These are phyloP conservation scores for Vitis cinerea DNA, from an alignment of 164 flowering plant species.

Conservation along the genomic window DNA sequence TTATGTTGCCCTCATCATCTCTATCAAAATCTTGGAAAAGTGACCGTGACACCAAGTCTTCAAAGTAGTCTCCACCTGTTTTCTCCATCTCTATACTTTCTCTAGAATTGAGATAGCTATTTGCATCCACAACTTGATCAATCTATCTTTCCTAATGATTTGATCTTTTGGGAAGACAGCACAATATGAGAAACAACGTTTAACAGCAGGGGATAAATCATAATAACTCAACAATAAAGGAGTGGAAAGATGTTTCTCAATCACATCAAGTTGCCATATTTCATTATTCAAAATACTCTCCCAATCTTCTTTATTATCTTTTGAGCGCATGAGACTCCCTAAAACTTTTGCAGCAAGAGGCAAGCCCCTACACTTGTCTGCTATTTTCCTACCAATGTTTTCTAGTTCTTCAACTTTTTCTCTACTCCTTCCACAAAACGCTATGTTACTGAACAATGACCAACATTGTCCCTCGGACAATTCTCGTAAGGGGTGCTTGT, in stretches of 20 bases:
- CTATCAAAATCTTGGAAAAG: conserved; percentile 15
- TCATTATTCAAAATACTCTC: conserved; percentile 11
- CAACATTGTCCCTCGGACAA: no score
- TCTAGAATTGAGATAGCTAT: background rate
- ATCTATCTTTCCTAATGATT: background rate
- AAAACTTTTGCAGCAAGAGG: conserved; percentile 20
- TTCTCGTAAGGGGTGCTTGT: no score
- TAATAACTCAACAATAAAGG: conserved; percentile 19
- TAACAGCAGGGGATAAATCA: conserved; percentile 8
- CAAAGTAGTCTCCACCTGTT: conserved; percentile 6
- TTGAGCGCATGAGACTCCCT: conserved; percentile 17
- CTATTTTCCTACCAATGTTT: no score
- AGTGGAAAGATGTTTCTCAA: conserved; percentile 4
- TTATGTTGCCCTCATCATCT: conserved; percentile 2
- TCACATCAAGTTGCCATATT: conserved; percentile 12
- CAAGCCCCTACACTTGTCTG: conserved; percentile 5
- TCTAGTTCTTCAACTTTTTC: background rate
- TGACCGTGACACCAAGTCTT: conserved; percentile 5
- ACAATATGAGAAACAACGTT: conserved; percentile 22
- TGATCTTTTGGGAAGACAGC: conserved; percentile 9
- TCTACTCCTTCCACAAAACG: conserved; percentile 5
- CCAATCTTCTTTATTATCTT: conserved; percentile 10
- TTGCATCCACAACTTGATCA: conserved; percentile 20
- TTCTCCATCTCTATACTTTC: background rate
- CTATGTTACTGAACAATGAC: background rate